Evolutionary conservation across 2,329 filamentous ascomycete genomes (phyloP).

Genomic region (Corynespora cassiicola): DNA sequence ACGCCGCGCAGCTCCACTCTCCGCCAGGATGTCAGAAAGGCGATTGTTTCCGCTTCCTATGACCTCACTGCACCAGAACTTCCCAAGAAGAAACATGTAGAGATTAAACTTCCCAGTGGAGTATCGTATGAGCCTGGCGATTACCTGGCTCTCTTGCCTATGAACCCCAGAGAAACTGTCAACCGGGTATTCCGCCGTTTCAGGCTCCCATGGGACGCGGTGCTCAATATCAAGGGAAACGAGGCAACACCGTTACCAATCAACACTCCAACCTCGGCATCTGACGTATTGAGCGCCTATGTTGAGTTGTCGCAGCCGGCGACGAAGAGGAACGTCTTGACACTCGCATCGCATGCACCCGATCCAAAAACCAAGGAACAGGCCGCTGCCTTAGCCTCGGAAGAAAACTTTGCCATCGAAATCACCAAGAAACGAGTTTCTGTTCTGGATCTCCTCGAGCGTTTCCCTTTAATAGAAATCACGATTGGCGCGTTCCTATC

Average conservation of each 20-base stretch:
- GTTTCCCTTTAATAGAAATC: constrained; percentile 6
- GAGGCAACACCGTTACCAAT: constrained; percentile 1
- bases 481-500: constrained; percentile 69
- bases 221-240: constrained; percentile 7
- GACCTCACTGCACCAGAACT: constrained; percentile 14
- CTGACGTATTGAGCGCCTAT: constrained; percentile 3
- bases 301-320: constrained; percentile 8
- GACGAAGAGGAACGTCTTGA: background rate
- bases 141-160: constrained; percentile 73
- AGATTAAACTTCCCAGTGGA: constrained; percentile 31
- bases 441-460: constrained; percentile 18
- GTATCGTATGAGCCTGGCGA: constrained; percentile 72
- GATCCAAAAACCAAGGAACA: background rate
- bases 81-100: constrained; percentile 19
- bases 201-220: constrained; percentile 10
- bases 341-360: background rate
- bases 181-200: constrained; percentile 8
- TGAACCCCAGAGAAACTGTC: constrained; percentile 55
- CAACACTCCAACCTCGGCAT: background rate
- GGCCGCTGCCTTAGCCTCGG: constrained; percentile 31
- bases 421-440: constrained; percentile 10
- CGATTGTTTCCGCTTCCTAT: constrained; percentile 14
- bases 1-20: constrained; percentile 16
- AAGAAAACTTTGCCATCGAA: constrained; percentile 14
- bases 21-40: constrained; percentile 22